phyloP scores from a whole-genome alignment of 1,139 yeast species.

The Taphrina populina region DNA sequence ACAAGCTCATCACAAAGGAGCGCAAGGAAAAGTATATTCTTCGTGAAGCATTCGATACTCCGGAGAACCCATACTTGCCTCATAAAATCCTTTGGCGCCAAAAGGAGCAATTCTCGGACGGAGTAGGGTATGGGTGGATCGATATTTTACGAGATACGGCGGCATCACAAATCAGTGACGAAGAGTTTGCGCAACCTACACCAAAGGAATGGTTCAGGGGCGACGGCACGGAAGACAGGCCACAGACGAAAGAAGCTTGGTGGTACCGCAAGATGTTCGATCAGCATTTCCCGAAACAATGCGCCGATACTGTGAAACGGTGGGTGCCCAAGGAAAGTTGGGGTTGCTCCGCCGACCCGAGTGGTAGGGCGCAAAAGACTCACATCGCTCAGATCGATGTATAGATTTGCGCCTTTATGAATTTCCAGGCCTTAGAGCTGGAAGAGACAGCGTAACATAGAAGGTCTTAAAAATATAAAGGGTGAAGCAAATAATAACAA shows the following conservation, averaged over 20 bases:
- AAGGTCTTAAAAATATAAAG: conserved; percentile 47
- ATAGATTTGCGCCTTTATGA: conserved; percentile 52
- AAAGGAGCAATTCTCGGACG: conserved; percentile 98
- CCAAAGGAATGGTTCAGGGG: conserved; percentile 66
- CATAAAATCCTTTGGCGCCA: conserved; percentile 98
- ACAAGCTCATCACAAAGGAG: conserved; percentile 71
- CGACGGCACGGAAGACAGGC: conserved; percentile 68
- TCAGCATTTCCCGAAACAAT: conserved; percentile 82
- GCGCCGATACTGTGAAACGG: conserved; percentile 95
- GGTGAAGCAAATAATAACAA: no score
- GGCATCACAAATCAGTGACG: conserved; percentile 79
- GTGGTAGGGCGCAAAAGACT: conserved; percentile 60
- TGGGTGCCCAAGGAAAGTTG: conserved; percentile 99
- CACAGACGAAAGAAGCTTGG: conserved; percentile 97
- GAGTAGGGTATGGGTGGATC: conserved; percentile 99
- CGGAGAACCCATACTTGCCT: conserved; percentile 82
- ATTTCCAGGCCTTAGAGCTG: conserved; percentile 61
- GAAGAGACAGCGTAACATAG: conserved; percentile 51
- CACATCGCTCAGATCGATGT: conserved; percentile 20
- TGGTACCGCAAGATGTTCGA: conserved; percentile 98
- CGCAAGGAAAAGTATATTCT: conserved; percentile 93
- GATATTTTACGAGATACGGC: conserved; percentile 96
- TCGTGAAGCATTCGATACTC: conserved; percentile 96
- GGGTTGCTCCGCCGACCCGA: conserved; percentile 99
- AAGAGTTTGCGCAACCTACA: conserved; percentile 82